Percentiles rank a stretch among this genome's conserved stretches.
Conservation (phyloP, 2,329 filamentous ascomycete species). For the Myriosclerotinia curreyana region DNA sequence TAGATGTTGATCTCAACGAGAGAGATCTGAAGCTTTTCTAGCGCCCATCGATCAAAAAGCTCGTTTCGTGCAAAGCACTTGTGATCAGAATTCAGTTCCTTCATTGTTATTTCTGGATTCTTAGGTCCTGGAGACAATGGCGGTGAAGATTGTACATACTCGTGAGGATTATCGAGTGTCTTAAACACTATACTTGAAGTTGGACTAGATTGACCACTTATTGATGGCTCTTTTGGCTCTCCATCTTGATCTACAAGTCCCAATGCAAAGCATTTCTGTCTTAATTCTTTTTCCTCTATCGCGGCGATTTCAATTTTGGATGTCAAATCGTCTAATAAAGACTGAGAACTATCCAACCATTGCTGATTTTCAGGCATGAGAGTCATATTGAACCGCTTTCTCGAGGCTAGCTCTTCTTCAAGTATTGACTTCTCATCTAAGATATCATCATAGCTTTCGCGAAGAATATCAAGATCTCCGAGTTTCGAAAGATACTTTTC, state of each 20-base stretch:
- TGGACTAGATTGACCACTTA: constrained; percentile 14
- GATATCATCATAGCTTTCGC: constrained; percentile 26
- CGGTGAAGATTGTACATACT: constrained; percentile 29
- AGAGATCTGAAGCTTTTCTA: constrained; percentile 27
- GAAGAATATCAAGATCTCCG: constrained; percentile 28
- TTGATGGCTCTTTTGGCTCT: constrained; percentile 26
- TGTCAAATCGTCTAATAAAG: constrained; percentile 14
- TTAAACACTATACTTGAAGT: constrained; percentile 7
- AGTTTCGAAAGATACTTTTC: constrained; percentile 24
- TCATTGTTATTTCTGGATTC: neutral
- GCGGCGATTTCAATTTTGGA: constrained; percentile 22
- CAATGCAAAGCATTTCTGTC: constrained; percentile 24
- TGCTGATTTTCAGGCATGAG: constrained; percentile 25
- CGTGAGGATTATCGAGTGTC: constrained; percentile 18
- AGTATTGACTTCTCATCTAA: constrained; percentile 25
- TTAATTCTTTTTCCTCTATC: constrained; percentile 22
- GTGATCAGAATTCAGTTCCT: constrained; percentile 1
- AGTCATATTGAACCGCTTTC: constrained; percentile 16
- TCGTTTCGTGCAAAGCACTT: constrained; percentile 17
- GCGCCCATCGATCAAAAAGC: constrained; percentile 32
- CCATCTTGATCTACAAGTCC: constrained; percentile 32
- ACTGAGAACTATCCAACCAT: constrained; percentile 28
- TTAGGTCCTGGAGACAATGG: constrained; percentile 23
- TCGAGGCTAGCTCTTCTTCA: constrained; percentile 21
- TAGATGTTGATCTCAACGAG: constrained; percentile 30